These are phyloP conservation scores for Nicotiana noctiflora DNA, from an alignment of 257 asterid species.

Conservation along the genomic window DNA sequence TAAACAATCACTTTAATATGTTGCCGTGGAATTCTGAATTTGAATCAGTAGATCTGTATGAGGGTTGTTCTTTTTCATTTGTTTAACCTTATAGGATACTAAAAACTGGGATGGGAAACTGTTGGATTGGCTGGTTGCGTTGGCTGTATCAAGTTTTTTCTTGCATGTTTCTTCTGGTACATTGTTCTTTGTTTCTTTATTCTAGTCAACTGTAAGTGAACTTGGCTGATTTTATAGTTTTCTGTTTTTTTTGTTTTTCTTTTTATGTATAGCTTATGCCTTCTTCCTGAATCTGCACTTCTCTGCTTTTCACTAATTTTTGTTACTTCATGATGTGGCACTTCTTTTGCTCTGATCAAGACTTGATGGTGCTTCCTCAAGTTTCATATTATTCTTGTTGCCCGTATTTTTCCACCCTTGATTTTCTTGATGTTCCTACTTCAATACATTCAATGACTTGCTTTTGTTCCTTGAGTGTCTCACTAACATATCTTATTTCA, in stretches of 20 bases:
- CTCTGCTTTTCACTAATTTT: neutral
- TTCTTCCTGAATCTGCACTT: constrained; percentile 2
- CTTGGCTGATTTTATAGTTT: neutral
- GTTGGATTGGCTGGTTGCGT: constrained; percentile 8
- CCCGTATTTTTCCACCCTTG: neutral
- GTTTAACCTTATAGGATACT: neutral
- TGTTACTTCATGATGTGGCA: neutral
- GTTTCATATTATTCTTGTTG: neutral
- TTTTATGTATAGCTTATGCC: neutral
- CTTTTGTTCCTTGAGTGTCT: constrained; percentile 2
- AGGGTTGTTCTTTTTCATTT: neutral
- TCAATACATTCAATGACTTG: neutral
- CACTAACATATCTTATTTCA: constrained; percentile 26
- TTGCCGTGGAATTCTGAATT: neutral
- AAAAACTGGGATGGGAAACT: neutral
- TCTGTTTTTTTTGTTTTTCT: neutral
- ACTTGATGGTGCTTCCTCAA: neutral
- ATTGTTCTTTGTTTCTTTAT: constrained; percentile 7
- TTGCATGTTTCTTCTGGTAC: constrained; percentile 12
- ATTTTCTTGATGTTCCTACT: neutral
- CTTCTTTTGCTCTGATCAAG: neutral
- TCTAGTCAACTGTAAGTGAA: constrained; percentile 4
- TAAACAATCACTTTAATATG: neutral
- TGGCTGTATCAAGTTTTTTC: neutral
- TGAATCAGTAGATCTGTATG: neutral